These are phyloP conservation scores for Xylaria sp. DNA, from an alignment of 2,329 filamentous ascomycete genomes.

Conservation along the genomic window DNA sequence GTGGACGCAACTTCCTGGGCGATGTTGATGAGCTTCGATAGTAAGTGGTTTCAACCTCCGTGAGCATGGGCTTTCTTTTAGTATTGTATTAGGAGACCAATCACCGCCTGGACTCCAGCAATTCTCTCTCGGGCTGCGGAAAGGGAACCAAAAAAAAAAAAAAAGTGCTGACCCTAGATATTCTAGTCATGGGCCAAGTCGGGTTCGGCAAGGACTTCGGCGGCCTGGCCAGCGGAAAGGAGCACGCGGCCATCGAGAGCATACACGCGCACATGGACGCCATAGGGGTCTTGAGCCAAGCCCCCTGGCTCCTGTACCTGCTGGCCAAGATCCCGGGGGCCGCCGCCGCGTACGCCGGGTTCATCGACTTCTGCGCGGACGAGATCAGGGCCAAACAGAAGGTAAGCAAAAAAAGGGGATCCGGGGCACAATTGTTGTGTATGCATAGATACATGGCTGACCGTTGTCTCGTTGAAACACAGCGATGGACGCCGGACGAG, in stretches of 20 bases:
- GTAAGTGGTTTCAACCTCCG: no score
- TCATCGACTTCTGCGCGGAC: slow-evolving; percentile 35
- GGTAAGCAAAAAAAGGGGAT: slow-evolving; percentile 18
- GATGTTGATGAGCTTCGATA: slow-evolving; percentile 33
- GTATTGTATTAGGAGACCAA: no score
- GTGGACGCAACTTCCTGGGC: slow-evolving; percentile 29
- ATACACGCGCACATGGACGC: slow-evolving; percentile 41
- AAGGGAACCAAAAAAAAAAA: no score
- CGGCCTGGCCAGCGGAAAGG: slow-evolving; percentile 23
- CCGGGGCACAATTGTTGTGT: no score
- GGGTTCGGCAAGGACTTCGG: slow-evolving; percentile 33
- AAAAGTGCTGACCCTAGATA: no score
- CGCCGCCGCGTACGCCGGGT: slow-evolving; percentile 31
- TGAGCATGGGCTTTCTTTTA: no score
- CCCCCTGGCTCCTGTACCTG: slow-evolving; percentile 42
- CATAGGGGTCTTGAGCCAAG: slow-evolving; percentile 36
- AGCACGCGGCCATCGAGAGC: slow-evolving; percentile 38
- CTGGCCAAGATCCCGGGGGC: slow-evolving; percentile 36
- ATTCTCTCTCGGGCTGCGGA: no score
- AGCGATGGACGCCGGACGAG: slow-evolving; percentile 32
- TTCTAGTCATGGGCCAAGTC: slow-evolving; percentile 30
- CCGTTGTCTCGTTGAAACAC: background rate
- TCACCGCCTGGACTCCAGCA: no score
- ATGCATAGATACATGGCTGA: no score
- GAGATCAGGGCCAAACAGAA: slow-evolving; percentile 38